Conservation (phyloP, 495 filamentous ascomycete genomes). For the Niebla homalea region DNA sequence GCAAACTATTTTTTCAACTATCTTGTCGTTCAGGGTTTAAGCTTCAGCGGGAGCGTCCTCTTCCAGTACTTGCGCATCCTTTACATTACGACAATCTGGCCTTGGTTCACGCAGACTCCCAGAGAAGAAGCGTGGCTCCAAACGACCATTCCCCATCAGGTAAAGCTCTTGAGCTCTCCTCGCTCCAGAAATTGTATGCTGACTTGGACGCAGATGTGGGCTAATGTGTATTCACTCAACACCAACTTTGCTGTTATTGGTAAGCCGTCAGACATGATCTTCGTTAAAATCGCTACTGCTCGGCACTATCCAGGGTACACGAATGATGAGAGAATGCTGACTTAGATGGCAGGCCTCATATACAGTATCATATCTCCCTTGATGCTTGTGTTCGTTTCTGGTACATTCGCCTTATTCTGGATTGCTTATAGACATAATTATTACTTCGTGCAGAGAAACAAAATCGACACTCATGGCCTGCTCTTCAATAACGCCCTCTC, state of each 20-base stretch:
- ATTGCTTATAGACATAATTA: conserved; percentile 92
- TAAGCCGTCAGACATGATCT: conserved; percentile 19
- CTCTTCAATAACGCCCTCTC: conserved; percentile 90
- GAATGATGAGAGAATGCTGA: neutral
- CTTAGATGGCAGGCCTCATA: conserved; percentile 45
- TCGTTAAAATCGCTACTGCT: no score
- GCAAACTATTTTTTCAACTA: conserved; percentile 98
- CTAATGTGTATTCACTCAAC: conserved; percentile 85
- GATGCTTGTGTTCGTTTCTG: conserved; percentile 83
- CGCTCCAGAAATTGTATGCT: neutral
- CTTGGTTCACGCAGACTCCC: conserved; percentile 68
- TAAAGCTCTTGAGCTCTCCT: neutral
- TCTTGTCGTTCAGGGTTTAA: conserved; percentile 86
- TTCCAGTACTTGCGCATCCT: conserved; percentile 68
- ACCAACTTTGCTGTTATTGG: conserved; percentile 91
- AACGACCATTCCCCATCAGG: conserved; percentile 19
- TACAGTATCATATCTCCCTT: conserved; percentile 83
- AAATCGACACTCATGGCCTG: conserved; percentile 81
- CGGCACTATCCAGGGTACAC: no score
- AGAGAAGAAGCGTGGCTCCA: conserved; percentile 18
- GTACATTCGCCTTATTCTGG: conserved; percentile 91
- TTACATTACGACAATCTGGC: conserved; percentile 78
- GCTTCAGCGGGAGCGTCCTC: conserved; percentile 76
- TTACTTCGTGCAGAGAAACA: conserved; percentile 84
- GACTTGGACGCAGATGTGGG: conserved; percentile 69